Evolutionary conservation across 805 yeast genomes (phyloP), one percentile per base, ranked within the genome.

Genomic region (Danielia reshetovae): DNA sequence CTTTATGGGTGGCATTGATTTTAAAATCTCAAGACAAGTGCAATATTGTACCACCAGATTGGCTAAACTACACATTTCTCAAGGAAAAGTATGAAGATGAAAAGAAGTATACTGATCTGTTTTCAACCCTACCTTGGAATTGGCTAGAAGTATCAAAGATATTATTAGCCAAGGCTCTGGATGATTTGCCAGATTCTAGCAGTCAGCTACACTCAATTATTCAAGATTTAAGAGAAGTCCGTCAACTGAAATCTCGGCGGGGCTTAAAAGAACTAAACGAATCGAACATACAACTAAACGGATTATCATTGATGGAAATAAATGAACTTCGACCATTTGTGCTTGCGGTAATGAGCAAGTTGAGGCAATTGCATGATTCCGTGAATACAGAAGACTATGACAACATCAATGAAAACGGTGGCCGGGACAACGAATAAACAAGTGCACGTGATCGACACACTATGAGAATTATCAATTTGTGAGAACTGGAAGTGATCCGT

Each of bases 291-390:
- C 86, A 80, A 52, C 65, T 90, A 56, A 90, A 88, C 47, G 87
- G 93, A 14, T 57, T 93, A 34, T 84, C 95, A 2, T 55, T 81
- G 25, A 55, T 88, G 71, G 98, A 90, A 56, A 81, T 93, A 42
- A 89, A 88, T 55, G 96, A 87, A 54, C 62, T 89, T 34, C 64
- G 96, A 43, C 94, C 96, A 2, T 84, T 87, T 51, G 78, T 88
- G 22, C 65, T 78, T n/a, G 64, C 67, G 10, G 82, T 85, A 1
- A 90, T 93, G 97, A 79, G 80, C 39, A 81, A 81, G 46, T 60
- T 93, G 40, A 69, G 85, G 30, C 67, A 69, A 34, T 53, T 87
- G 22, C 71, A 72, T 26, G 75, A 68, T 17, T 54, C 59, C 3
- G 52, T 37, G 12, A 37, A 40, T 8, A 48, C 25, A 10, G 54